Evolutionary conservation across 495 filamentous ascomycete genomes (phyloP).

Genomic region (Penicillium pulvis): DNA sequence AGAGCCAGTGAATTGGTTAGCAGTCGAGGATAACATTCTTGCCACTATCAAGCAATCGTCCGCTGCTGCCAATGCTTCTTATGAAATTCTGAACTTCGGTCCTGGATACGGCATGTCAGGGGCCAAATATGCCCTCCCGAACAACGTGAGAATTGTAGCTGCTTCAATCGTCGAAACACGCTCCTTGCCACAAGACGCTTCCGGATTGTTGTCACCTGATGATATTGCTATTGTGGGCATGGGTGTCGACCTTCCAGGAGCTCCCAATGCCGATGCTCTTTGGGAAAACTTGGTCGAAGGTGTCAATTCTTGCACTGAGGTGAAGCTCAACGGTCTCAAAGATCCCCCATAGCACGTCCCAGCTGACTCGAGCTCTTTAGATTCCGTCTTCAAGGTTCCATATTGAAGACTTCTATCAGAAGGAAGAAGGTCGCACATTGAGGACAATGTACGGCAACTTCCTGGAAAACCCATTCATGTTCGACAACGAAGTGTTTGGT

Average conservation of each 20-base stretch:
- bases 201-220: neutral
- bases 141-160: neutral
- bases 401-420: neutral
- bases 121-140: neutral
- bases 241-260: neutral
- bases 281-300: neutral
- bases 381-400: neutral
- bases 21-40: neutral
- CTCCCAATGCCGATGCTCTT: neutral
- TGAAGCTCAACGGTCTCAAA: neutral
- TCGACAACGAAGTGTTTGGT: slow-evolving; percentile 59
- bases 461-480: slow-evolving; percentile 25
- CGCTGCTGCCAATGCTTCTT: neutral
- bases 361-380: neutral
- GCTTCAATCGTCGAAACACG: neutral
- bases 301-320: slow-evolving; percentile 3
- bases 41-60: neutral
- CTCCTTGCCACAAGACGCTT: neutral
- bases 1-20: neutral
- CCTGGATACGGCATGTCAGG: slow-evolving; percentile 2
- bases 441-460: slow-evolving; percentile 2
- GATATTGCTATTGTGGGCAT: slow-evolving; percentile 2
- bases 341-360: too few species aligned
- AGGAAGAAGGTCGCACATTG: neutral
- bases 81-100: slow-evolving; percentile 1